Conservation (phyloP, 2,329 filamentous ascomycete species). For the Ilyonectria destructans region DNA sequence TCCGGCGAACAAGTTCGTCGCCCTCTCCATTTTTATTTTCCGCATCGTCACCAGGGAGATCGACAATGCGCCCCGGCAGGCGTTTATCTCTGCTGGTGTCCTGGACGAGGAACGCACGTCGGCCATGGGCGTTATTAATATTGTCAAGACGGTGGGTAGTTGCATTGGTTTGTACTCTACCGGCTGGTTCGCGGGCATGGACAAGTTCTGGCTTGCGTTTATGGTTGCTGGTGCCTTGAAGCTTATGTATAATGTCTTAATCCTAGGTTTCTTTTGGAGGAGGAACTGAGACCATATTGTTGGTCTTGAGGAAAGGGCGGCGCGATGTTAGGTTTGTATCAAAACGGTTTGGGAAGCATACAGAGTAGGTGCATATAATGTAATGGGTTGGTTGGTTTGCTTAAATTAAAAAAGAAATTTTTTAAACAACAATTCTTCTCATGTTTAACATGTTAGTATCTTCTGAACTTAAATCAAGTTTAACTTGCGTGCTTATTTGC, state of each 20-base stretch:
- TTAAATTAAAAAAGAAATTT: no score
- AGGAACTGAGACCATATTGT: slow-evolving; percentile 3
- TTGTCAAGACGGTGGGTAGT: slow-evolving; percentile 45
- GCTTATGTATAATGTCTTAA: slow-evolving; percentile 41
- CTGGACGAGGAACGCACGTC: slow-evolving; percentile 43
- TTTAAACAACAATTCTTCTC: no score
- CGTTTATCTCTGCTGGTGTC: slow-evolving; percentile 42
- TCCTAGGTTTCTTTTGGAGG: slow-evolving; percentile 44
- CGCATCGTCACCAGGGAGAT: slow-evolving; percentile 43
- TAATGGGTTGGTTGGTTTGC: no score
- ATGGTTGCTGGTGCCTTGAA: slow-evolving; percentile 42
- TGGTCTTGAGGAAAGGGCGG: no score
- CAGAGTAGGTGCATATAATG: no score
- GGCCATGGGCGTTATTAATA: slow-evolving; percentile 44
- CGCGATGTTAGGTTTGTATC: no score
- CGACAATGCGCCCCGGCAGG: slow-evolving; percentile 42
- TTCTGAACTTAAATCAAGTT: no score
- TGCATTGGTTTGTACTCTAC: slow-evolving; percentile 43
- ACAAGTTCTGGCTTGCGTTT: slow-evolving; percentile 45
- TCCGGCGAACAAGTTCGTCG: slow-evolving; percentile 40
- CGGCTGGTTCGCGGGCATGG: slow-evolving; percentile 36
- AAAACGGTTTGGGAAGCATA: no score
- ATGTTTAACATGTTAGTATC: no score
- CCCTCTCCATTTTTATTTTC: slow-evolving; percentile 41
- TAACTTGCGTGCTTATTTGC: no score